Conservation (phyloP, 306 rosid species). For the Cucurbita moschata region DNA sequence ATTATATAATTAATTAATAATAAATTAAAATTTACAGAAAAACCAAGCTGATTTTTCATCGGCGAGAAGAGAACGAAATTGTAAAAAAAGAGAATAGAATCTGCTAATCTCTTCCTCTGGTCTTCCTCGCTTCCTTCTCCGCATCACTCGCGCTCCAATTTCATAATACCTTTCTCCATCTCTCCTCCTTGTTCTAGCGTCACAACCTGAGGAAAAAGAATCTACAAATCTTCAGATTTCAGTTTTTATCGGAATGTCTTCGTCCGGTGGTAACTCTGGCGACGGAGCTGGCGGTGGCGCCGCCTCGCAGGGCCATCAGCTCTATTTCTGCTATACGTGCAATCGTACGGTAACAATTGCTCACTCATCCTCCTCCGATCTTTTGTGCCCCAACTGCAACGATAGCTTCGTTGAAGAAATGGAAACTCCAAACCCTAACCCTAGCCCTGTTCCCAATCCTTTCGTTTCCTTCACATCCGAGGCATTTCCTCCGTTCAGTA, state of each 20-base stretch:
- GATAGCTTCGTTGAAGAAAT: conserved; percentile 63
- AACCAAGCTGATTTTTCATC: not conserved
- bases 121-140: conserved; percentile 20
- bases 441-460: conserved; percentile 24
- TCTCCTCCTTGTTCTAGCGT: conserved; percentile 1
- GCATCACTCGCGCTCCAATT: conserved; percentile 3
- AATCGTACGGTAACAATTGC: conserved; percentile 31
- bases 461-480: conserved; percentile 31
- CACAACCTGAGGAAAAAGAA: not conserved
- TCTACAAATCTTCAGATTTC: not conserved
- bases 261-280: conserved; percentile 32
- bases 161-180: not conserved
- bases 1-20: no score
- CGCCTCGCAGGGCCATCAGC: conserved; percentile 25
- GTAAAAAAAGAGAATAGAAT: conserved; percentile 1
- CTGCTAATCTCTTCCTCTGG: conserved; percentile 6
- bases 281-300: conserved; percentile 8
- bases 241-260: conserved; percentile 38
- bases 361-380: conserved; percentile 46
- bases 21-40: not conserved
- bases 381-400: conserved; percentile 52
- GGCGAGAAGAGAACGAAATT: not conserved
- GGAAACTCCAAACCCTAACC: conserved; percentile 34
- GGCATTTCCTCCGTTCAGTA: conserved; percentile 10
- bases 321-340: conserved; percentile 67